Evolutionary conservation across 208 protist genomes (phyloP).

Genomic region (Herpetomonas samuelpessoai): DNA sequence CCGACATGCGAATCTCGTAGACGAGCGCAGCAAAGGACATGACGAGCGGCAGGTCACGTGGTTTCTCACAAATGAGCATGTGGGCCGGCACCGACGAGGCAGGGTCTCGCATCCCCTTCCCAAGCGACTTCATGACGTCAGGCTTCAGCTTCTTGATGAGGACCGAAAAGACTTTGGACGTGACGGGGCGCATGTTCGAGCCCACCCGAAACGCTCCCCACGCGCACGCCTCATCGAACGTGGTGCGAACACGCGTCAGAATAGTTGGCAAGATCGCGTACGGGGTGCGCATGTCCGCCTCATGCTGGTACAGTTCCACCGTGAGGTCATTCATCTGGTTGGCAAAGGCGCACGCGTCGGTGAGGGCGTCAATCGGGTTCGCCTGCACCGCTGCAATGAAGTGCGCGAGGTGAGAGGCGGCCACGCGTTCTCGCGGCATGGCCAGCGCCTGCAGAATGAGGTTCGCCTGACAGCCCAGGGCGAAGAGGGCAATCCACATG

Average conservation of each 20-base stretch:
- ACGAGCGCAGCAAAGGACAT: conserved; percentile 55
- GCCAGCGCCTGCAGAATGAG: conserved; percentile 28
- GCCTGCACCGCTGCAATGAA: conserved; percentile 29
- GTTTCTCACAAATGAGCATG: conserved; percentile 18
- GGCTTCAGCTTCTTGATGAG: conserved; percentile 45
- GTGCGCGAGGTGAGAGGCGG: conserved; percentile 3
- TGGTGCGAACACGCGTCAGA: conserved; percentile 49
- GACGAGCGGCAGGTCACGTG: conserved; percentile 30
- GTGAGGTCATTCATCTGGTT: conserved; percentile 44
- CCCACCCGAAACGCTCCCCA: conserved; percentile 34
- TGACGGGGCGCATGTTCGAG: conserved; percentile 39
- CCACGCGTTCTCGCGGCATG: background rate
- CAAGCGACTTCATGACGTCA: conserved; percentile 8
- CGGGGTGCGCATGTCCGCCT: conserved; percentile 27
- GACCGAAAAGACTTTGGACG: conserved; percentile 51
- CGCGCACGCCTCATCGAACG: conserved; percentile 57
- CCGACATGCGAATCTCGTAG: conserved; percentile 54
- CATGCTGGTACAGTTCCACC: conserved; percentile 27
- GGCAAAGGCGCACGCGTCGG: conserved; percentile 49
- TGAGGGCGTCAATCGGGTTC: conserved; percentile 24
- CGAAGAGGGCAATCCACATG: conserved; percentile 60
- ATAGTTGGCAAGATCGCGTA: conserved; percentile 60
- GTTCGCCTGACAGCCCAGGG: conserved; percentile 67
- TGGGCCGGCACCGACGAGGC: conserved; percentile 1
- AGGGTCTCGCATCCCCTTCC: background rate